phyloP scores from a whole-genome alignment of 441 rosid species.

The Populus hybrid region DNA sequence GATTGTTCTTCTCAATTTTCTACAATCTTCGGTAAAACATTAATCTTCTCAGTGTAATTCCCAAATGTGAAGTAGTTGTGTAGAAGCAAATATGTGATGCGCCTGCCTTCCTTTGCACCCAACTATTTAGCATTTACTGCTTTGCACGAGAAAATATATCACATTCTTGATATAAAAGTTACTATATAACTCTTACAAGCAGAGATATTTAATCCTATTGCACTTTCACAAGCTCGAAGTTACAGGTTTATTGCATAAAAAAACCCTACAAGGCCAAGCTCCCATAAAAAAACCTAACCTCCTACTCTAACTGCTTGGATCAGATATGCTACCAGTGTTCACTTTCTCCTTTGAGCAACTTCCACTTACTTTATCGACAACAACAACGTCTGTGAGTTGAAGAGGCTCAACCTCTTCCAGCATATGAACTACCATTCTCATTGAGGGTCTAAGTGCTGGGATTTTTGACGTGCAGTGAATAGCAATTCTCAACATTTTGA shows the following conservation, averaged over 20 bases:
- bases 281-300: background rate
- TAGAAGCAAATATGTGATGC: too few species aligned
- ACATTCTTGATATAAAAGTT: slow-evolving; percentile 8
- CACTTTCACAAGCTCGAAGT: background rate
- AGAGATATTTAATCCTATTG: background rate
- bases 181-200: background rate
- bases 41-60: too few species aligned
- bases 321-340: background rate
- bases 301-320: background rate
- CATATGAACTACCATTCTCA: slow-evolving; percentile 84
- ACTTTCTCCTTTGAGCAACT: slow-evolving; percentile 7
- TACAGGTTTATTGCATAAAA: background rate
- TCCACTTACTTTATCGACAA: slow-evolving; percentile 20
- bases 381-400: slow-evolving; percentile 41
- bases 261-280: background rate
- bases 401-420: slow-evolving; percentile 75
- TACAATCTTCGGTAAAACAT: background rate
- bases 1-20: background rate
- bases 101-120: too few species aligned
- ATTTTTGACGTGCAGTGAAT: slow-evolving; percentile 59
- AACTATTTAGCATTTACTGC: too few species aligned
- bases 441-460: slow-evolving; percentile 70
- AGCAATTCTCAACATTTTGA: slow-evolving; percentile 62
- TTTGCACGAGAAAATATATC: background rate
- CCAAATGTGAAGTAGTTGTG: too few species aligned